Percentiles rank a stretch among this genome's conserved stretches.
phyloP scores from a whole-genome alignment of 192 early-diverging fungal genomes.

The Gryganskiella cystojenkinii region DNA sequence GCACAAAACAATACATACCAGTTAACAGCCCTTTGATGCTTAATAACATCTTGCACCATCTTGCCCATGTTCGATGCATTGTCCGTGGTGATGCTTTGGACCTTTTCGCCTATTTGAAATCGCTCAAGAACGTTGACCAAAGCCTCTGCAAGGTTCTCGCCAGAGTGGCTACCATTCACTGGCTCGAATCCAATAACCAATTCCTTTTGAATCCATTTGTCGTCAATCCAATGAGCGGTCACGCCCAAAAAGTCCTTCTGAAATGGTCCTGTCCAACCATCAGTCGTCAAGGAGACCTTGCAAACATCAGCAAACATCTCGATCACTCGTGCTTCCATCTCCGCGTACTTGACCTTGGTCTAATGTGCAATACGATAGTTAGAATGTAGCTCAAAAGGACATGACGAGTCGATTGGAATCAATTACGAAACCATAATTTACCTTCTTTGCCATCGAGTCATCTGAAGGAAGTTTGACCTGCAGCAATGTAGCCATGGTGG shows the following conservation, averaged over 20 bases:
- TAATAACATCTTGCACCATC: constrained; percentile 8
- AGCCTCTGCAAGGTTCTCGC: constrained; percentile 10
- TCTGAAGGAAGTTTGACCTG: neutral
- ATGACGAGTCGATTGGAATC: too few relatives aligned
- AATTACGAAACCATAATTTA: too few relatives aligned
- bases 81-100: constrained; percentile 24
- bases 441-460: too few relatives aligned
- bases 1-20: constrained; percentile 19
- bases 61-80: constrained; percentile 27
- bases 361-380: constrained; percentile 1
- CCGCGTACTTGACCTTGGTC: constrained; percentile 3
- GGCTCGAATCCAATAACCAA: constrained; percentile 27
- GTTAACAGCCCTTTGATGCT: constrained; percentile 10
- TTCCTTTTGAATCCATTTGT: constrained; percentile 16
- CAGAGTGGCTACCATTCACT: constrained; percentile 9
- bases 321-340: constrained; percentile 14
- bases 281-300: constrained; percentile 13
- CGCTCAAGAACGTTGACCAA: constrained; percentile 21
- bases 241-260: constrained; percentile 14
- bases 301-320: neutral
- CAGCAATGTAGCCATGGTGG: constrained; percentile 6
- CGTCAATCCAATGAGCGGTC: constrained; percentile 29
- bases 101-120: constrained; percentile 12
- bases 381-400: neutral
- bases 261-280: constrained; percentile 29